These are phyloP conservation scores for Gaeumannomyces sp. DNA, from an alignment of 2,329 filamentous ascomycete species.

Conservation along the genomic window DNA sequence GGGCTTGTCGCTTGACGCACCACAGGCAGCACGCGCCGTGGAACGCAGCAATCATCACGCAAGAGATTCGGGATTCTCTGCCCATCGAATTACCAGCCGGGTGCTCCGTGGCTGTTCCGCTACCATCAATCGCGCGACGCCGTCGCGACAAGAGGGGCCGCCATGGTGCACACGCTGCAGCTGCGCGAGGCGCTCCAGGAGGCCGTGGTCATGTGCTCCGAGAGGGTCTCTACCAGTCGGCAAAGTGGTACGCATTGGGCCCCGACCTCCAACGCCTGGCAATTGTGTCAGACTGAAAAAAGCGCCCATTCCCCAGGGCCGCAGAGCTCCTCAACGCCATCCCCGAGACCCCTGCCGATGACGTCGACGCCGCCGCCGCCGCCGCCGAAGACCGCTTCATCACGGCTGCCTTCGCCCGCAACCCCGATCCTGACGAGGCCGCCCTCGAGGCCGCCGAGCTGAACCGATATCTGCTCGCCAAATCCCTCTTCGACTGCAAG, in stretches of 20 bases:
- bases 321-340: constrained; percentile 89
- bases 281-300: constrained; percentile 16
- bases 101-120: too few species aligned
- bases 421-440: constrained; percentile 65
- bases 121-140: too few species aligned
- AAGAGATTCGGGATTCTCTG: too few species aligned
- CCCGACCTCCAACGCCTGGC: background rate
- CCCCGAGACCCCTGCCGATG: constrained; percentile 47
- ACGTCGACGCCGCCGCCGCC: constrained; percentile 36
- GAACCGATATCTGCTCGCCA: constrained; percentile 80
- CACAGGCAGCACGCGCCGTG: too few species aligned
- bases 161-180: constrained; percentile 53
- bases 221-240: constrained; percentile 88
- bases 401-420: constrained; percentile 42
- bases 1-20: too few species aligned
- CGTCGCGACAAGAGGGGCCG: too few species aligned
- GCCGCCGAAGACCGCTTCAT: constrained; percentile 25
- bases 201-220: constrained; percentile 84
- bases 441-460: constrained; percentile 72
- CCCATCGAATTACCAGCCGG: too few species aligned
- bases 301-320: constrained; percentile 54
- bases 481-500: constrained; percentile 89
- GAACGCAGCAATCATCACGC: too few species aligned
- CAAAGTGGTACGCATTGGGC: constrained; percentile 72
- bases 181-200: constrained; percentile 72